Conservation (phyloP, 2,329 filamentous ascomycete genomes). For the Helicocarpus griseus region DNA sequence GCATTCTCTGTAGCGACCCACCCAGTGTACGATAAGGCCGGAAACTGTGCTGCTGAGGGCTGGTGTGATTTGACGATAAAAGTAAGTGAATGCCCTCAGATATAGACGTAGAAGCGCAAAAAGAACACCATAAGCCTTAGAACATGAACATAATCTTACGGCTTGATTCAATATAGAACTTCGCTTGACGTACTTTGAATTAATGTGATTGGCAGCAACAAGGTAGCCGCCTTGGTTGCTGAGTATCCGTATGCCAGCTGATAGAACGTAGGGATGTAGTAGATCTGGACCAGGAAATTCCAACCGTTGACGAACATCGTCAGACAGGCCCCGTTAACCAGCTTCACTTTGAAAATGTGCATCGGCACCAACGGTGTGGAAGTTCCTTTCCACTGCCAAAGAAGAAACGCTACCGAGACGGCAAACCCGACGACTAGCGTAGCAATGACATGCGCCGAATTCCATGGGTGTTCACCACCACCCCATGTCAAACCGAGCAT, state of each 20-base stretch:
- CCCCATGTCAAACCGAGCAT: slow-evolving; percentile 50
- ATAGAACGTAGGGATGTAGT: slow-evolving; percentile 53
- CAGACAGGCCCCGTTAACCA: slow-evolving; percentile 47
- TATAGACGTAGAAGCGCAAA: too few species aligned
- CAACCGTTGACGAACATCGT: slow-evolving; percentile 52
- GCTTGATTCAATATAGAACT: too few species aligned
- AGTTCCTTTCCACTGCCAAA: slow-evolving; percentile 27
- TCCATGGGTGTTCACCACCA: slow-evolving; percentile 49
- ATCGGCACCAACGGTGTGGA: slow-evolving; percentile 25
- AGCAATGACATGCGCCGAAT: slow-evolving; percentile 44
- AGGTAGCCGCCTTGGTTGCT: slow-evolving; percentile 39
- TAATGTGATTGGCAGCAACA: slow-evolving; percentile 42
- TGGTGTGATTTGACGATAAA: slow-evolving; percentile 28
- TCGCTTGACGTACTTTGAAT: slow-evolving; percentile 28
- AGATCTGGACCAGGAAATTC: slow-evolving; percentile 52
- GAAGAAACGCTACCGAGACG: slow-evolving; percentile 20
- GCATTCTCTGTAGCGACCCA: slow-evolving; percentile 44
- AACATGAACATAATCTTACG: too few species aligned
- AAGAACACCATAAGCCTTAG: too few species aligned
- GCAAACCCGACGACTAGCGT: slow-evolving; percentile 43
- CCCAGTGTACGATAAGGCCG: slow-evolving; percentile 44
- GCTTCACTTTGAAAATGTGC: slow-evolving; percentile 45
- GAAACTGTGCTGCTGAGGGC: slow-evolving; percentile 40
- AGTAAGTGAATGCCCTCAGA: not conserved
- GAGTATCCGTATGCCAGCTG: slow-evolving; percentile 44